phyloP scores from a whole-genome alignment of 768 basidiomycete genomes.

The Amanita polypyramis region DNA sequence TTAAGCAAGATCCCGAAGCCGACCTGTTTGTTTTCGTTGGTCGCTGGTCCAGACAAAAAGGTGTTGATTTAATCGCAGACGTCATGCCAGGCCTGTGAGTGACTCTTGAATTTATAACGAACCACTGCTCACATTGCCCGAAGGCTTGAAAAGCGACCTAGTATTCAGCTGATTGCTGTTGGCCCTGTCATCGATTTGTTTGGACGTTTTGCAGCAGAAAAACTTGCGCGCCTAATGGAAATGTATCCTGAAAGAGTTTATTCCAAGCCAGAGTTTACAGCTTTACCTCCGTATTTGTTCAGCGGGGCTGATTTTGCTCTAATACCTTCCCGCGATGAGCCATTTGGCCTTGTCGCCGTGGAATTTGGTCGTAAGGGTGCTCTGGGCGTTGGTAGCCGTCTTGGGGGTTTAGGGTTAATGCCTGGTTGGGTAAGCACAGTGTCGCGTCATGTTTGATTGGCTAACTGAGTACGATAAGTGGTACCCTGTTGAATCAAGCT shows the following conservation, averaged over 20 bases:
- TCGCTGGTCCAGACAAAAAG: slow-evolving; percentile 97
- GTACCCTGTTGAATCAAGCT: slow-evolving; percentile 93
- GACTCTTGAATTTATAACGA: background rate
- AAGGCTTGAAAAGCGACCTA: slow-evolving; percentile 77
- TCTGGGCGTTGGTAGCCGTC: slow-evolving; percentile 86
- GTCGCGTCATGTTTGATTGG: background rate
- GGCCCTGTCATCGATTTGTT: slow-evolving; percentile 95
- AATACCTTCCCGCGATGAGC: slow-evolving; percentile 93
- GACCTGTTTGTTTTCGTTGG: slow-evolving; percentile 95
- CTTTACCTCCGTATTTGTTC: slow-evolving; percentile 87
- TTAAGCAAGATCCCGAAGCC: slow-evolving; percentile 83
- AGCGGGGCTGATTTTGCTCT: slow-evolving; percentile 92
- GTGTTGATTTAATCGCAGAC: slow-evolving; percentile 94
- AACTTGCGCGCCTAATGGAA: slow-evolving; percentile 87
- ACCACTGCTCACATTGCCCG: background rate
- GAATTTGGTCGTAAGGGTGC: slow-evolving; percentile 97
- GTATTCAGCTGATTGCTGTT: slow-evolving; percentile 80
- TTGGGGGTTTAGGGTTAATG: slow-evolving; percentile 94
- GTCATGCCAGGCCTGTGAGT: slow-evolving; percentile 83
- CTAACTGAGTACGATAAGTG: slow-evolving; percentile 39
- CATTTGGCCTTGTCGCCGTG: slow-evolving; percentile 91
- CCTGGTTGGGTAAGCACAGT: slow-evolving; percentile 85
- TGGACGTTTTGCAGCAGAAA: slow-evolving; percentile 92
- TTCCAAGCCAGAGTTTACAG: slow-evolving; percentile 97
- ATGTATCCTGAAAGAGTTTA: slow-evolving; percentile 88